Evolutionary conservation across 176 grass and related monocot genomes (phyloP).

Genomic region (Zea luxurians): DNA sequence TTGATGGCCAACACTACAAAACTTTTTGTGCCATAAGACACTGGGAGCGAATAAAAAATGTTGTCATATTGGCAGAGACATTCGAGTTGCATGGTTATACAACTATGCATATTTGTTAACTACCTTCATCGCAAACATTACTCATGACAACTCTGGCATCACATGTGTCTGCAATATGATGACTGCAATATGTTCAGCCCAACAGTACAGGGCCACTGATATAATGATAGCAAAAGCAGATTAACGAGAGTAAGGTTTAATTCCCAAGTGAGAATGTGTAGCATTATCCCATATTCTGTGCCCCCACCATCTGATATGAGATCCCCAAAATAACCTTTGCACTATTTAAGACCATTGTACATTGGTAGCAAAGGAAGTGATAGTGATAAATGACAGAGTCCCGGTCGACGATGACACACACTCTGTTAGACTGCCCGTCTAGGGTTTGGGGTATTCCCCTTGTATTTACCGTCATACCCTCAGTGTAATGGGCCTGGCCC

Average conservation of each 20-base stretch:
- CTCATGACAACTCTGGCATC: not conserved
- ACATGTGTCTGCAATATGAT: not conserved
- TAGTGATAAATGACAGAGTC: too few species aligned
- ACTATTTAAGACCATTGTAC: not conserved
- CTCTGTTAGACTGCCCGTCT: too few species aligned
- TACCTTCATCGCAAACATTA: slow-evolving; percentile 4
- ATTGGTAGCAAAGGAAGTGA: not conserved
- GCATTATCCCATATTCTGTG: not conserved
- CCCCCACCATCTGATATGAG: not conserved
- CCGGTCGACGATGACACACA: too few species aligned
- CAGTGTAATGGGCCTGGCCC: too few species aligned
- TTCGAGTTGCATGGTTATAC: not conserved
- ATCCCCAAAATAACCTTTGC: not conserved
- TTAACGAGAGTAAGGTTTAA: not conserved
- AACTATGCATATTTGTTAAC: slow-evolving; percentile 10
- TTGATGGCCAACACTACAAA: slow-evolving; percentile 18
- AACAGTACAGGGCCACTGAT: slow-evolving; percentile 8
- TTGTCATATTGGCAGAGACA: not conserved
- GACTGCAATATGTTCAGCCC: not conserved
- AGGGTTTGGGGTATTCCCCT: too few species aligned
- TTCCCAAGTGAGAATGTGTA: slow-evolving; percentile 2
- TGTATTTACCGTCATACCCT: too few species aligned
- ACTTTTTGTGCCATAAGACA: slow-evolving; percentile 7
- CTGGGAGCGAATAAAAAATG: not conserved
- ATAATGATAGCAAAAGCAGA: not conserved